Base-by-base conservation (phyloP, 306 rosid species). In the Rosa lucieae region DNA sequence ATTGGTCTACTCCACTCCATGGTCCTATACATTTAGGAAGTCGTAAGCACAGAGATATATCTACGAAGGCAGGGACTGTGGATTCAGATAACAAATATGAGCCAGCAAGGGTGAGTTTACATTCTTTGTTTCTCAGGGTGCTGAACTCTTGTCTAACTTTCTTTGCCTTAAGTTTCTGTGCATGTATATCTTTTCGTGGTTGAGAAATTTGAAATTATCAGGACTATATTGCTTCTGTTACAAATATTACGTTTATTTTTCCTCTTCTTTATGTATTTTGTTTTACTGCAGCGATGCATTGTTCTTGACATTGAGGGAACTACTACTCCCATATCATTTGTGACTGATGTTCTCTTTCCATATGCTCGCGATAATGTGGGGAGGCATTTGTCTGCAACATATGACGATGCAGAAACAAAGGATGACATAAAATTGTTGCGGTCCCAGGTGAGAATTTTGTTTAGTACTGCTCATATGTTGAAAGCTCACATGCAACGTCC, bases 291-390 rank as follows among this genome's bases (percentile, higher is more conserved):
- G 99, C 85, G 80, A 48, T 92, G 92, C 77, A 71, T 95, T 89
- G 92, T 95, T 89, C 99, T 95, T 77, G 99, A 95, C 90, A 93
- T 95, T 59, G 99, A 95, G 79, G 99, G 99, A 80, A 93, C 99
- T 72, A 95, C 99, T 58, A 93, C 97, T 72, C 99, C 99, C 26
- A 95, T 95, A 82, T 92, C 99, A 29, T 95, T 95, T 80, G 99
- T 95, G 74, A 68, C 96, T 23, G 99, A 93, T 72, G 91, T 93
- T 83, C 99, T 95, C 77, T 95, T 95, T 85, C 97, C 98, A 14
- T 95, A 91, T 84, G 99, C 99, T 55, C 91, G 92, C 73, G 87
- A 89, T 78, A 92, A 91, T 84, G 98, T 92, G 82, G 91, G 84
- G 73, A 95, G 88, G 87, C 98, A 95, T 82, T 90, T 95, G 78